Percentiles rank a stretch among this genome's conserved stretches.
Conservation (phyloP, 148 eudicot species). For the Cornus kousa region DNA sequence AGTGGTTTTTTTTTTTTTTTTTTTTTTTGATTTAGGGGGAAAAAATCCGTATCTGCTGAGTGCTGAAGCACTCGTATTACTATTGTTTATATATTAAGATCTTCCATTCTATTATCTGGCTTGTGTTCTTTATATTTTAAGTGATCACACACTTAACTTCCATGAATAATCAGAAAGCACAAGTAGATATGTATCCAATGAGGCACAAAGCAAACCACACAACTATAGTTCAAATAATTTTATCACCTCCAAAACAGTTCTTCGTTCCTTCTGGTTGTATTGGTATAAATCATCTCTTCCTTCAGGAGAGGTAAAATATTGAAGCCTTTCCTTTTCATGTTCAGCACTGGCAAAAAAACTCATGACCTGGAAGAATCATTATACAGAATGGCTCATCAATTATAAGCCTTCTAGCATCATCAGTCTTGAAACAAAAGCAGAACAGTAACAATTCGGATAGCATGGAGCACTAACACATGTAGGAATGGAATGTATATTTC, state of each 20-base stretch:
- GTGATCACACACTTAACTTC: not conserved
- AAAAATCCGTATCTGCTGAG: too few relatives aligned
- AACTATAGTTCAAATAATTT: not conserved
- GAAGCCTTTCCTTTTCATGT: slow-evolving; percentile 92
- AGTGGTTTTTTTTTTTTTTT: too few relatives aligned
- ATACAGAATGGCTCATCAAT: slow-evolving; percentile 1
- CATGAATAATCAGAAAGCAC: slow-evolving; percentile 7
- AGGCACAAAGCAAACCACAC: not conserved
- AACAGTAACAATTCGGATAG: not conserved
- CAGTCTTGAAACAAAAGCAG: slow-evolving; percentile 4
- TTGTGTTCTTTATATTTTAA: too few relatives aligned
- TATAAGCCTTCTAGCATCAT: not conserved
- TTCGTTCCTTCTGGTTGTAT: slow-evolving; percentile 88
- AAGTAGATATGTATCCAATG: not conserved
- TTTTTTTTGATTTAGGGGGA: too few relatives aligned
- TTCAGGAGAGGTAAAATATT: slow-evolving; percentile 89
- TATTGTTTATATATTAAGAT: too few relatives aligned
- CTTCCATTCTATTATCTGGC: too few relatives aligned
- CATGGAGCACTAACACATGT: not conserved
- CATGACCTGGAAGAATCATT: slow-evolving; percentile 61
- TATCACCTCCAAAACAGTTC: slow-evolving; percentile 84
- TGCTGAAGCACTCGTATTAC: too few relatives aligned
- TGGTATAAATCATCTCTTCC: slow-evolving; percentile 94
- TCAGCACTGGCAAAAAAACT: slow-evolving; percentile 84
- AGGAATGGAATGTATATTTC: not conserved